Evolutionary conservation across 257 asterid species (phyloP), one percentile per base, ranked within the genome.

Genomic region (Ilex aquifolium): DNA sequence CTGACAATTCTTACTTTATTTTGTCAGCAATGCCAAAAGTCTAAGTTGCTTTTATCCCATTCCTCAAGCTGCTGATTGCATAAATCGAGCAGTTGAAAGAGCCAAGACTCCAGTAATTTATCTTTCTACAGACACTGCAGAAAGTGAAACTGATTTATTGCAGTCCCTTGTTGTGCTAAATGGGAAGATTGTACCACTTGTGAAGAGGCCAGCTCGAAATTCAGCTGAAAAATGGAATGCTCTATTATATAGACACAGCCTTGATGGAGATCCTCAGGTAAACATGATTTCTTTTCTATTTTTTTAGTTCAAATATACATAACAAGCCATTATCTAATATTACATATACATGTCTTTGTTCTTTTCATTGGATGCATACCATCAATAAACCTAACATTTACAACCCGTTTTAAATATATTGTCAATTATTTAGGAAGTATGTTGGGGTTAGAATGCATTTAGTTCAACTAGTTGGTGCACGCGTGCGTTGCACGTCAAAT

Each of bases 191-290:
- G 96, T 90, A 14, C 99, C 95, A 8, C 99, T 93, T 68, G 92
- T 93, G 65, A 78, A 57, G 71, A 85, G 99, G 72, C 99, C 99
- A 13, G 69, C 70, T 60, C 99, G 90, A 63, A 84, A 85, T 76
- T 56, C 85, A 31, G 97, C 96, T 53, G 99, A 93, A 77, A 93
- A 93, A 61, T 93, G 99, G 99, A 95, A 93, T 81, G 97, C 99
- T 67, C 75, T 93, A 65, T 71, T 93, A 60, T 90, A 93, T 67
- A 81, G 99, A 70, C 96, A 85, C 61, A 85, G 90, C 42, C 85
- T 93, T 44, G 95, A 87, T 64, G 95, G 80, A 65, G 88, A 93
- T 70, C 10, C 80, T 65, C 99, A 93, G 96, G 99, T 90, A 77
- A 66, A 75, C 73, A 4, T 50, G 16, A 50, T 0, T 14, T 10